Base-by-base conservation (phyloP, 441 rosid species). In the Populus hybrid region DNA sequence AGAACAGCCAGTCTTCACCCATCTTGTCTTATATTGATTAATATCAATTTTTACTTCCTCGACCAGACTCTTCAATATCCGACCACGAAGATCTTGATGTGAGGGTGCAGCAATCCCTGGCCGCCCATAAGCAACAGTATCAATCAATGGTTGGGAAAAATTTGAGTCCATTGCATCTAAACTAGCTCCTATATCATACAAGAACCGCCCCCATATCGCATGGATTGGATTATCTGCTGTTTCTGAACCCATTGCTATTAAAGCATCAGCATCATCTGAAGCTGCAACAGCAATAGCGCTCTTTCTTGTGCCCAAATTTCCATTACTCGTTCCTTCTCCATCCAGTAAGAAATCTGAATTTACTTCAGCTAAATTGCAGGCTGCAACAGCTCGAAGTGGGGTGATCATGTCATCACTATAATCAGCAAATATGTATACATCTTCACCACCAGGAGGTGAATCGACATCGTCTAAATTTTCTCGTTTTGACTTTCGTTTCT, bases 161-260 rank as follows among this genome's bases (percentile, higher is more conserved):
- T 75, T 85, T 0, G 99, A 94, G 76, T 87, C 91, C 71, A 89
- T 85, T 1, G 90, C 88, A 79, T 91, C 91, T 20, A 87, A 64
- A 79, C 90, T 88, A 34, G 93, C 99, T 34, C 99, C 98, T n/a
- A 91, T 84, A 87, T 91, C 97, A 74, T 87, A 92, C 74, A 96
- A 78, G 83, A 96, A 93, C 82, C 87, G 77, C 34, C 97, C 99
- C 30, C 91, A 66, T 0, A 91, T 89, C 85, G 85, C 64, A 77
- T 89, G 87, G 72, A 88, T 78, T 12, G 82, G 68, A 57, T 85
- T 82, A 36, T 88, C 90, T 46, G 77, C 72, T 26, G 74, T 80
- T 71, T 81, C 84, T 10, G 81, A 84, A 81, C 68, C 83, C 24
- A 77, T 53, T 30, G 65, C 77, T 71, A 8, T 63, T 32, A 72